A percentile compares a stretch with the other conserved stretches of the same genome.
Conservation (phyloP, 2,329 filamentous ascomycete species). For the Penicillium sp. region DNA sequence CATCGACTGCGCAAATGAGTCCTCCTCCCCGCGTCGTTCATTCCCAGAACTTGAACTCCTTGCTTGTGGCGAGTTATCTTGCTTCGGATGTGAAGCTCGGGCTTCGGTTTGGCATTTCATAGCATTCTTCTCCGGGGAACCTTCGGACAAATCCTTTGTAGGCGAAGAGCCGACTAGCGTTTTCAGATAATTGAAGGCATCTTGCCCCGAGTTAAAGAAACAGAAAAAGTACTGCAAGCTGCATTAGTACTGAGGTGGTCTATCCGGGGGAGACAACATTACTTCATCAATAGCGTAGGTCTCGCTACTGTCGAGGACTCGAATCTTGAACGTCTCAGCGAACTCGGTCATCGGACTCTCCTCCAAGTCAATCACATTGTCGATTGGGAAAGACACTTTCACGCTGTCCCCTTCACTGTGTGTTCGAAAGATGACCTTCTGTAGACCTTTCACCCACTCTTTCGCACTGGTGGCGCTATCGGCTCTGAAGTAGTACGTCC, state of each 20-base stretch:
- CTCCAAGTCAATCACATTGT: constrained; percentile 87
- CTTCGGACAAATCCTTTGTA: constrained; percentile 40
- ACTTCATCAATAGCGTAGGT: constrained; percentile 94
- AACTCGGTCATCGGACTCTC: constrained; percentile 87
- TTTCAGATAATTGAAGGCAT: constrained; percentile 74
- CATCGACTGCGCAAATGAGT: constrained; percentile 71
- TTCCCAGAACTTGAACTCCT: constrained; percentile 62
- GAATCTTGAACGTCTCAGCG: constrained; percentile 82
- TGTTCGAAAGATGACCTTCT: constrained; percentile 90
- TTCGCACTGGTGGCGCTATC: constrained; percentile 84
- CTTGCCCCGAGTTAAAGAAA: constrained; percentile 80
- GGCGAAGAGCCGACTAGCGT: constrained; percentile 65
- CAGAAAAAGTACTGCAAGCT: constrained; percentile 85
- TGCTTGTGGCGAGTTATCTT: constrained; percentile 26
- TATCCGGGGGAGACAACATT: constrained; percentile 15
- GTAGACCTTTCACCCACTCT: constrained; percentile 92
- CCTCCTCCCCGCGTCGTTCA: constrained; percentile 60
- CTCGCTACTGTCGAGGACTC: constrained; percentile 88
- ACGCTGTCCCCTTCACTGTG: constrained; percentile 97
- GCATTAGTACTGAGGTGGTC: constrained; percentile 13
- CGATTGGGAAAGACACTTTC: constrained; percentile 86
- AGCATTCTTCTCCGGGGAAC: constrained; percentile 17
- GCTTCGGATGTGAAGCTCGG: background rate
- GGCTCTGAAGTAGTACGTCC: constrained; percentile 81
- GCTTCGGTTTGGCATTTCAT: constrained; percentile 17